Evolutionary conservation across 306 rosid species (phyloP), one percentile per base, ranked within the genome.

Genomic region (Adenanthera pavonina): DNA sequence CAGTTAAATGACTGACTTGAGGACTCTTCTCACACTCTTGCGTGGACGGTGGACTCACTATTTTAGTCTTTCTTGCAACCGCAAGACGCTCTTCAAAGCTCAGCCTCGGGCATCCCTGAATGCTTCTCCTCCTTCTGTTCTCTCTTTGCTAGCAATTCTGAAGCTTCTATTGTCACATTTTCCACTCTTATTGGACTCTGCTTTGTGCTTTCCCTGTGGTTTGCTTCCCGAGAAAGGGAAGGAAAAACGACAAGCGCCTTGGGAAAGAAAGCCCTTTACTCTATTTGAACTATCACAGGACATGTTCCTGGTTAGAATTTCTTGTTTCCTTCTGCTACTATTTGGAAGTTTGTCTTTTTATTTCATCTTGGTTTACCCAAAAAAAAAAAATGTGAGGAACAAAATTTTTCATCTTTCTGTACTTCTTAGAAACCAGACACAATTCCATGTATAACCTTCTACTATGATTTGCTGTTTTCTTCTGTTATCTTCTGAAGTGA

Each of bases 371-470:
- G 17, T 61, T 61, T 33, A 11, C 41, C 17, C 3, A 33, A 61
- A 7, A 11, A 25, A 60, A 60, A 10, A 8, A 60, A 4, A 49
- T 43, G 15, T 9, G 4, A 10, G 38, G 10, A 61, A 17, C 76
- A 51, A 66, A 66, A 19, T 66, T 66, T 66, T 17, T 17, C 30
- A 36, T 30, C 71, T 38, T 66, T 66, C 71, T 66, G 48, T 40
- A 15, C 71, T 36, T 38, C 48, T 14, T 16, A 66, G 12, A 66
- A 66, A 19, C 71, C 48, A 38, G 6, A 66, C 71, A 16, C 71
- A 35, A 66, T 33, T 61, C 41, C 17, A 33, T 61, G 41, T 61
- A 33, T 61, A 33, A n/a, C 40, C 68, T 61, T 60, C 40, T 38
- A 60, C 67, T 60, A 0, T 11, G 40, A 12, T 60, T 60, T 61